These are phyloP conservation scores for Schizochytrium sp. DNA, from an alignment of 108 stramenopile genomes.

Conservation along the genomic window DNA sequence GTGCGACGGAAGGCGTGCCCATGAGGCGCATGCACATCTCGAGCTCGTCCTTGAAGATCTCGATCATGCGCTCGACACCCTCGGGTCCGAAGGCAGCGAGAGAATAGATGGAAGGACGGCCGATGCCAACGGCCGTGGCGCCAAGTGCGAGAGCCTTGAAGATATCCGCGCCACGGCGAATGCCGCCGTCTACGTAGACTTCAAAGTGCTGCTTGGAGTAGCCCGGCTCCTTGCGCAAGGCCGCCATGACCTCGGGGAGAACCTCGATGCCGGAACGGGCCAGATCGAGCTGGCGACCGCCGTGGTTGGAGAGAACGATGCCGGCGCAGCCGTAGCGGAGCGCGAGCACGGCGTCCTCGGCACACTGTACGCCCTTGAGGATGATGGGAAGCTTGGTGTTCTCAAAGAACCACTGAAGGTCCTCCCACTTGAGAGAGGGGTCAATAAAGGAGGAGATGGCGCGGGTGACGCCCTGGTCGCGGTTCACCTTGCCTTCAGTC, in stretches of 20 bases:
- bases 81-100: slow-evolving; percentile 1
- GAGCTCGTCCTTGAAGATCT: slow-evolving; percentile 18
- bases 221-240: slow-evolving; percentile 6
- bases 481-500: not conserved
- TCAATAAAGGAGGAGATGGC: slow-evolving; percentile 17
- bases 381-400: not conserved
- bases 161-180: slow-evolving; percentile 8
- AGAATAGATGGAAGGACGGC: slow-evolving; percentile 10
- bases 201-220: slow-evolving; percentile 10
- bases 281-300: slow-evolving; percentile 9
- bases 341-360: slow-evolving; percentile 1
- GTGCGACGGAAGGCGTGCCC: not conserved
- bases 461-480: slow-evolving; percentile 10
- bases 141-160: slow-evolving; percentile 14
- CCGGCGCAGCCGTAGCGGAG: slow-evolving; percentile 1
- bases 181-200: slow-evolving; percentile 3
- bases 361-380: slow-evolving; percentile 13
- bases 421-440: not conserved
- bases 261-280: slow-evolving; percentile 15
- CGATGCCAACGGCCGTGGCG: slow-evolving; percentile 5
- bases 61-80: slow-evolving; percentile 12
- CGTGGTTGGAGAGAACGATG: slow-evolving; percentile 3
- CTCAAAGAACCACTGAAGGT: not conserved
- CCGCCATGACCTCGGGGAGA: not conserved
- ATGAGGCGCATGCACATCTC: slow-evolving; percentile 12